A percentile compares a stretch with the other conserved stretches of the same genome.
These are phyloP conservation scores for Dioscorea alata DNA, from an alignment of 106 monocot genomes.

Conservation along the genomic window DNA sequence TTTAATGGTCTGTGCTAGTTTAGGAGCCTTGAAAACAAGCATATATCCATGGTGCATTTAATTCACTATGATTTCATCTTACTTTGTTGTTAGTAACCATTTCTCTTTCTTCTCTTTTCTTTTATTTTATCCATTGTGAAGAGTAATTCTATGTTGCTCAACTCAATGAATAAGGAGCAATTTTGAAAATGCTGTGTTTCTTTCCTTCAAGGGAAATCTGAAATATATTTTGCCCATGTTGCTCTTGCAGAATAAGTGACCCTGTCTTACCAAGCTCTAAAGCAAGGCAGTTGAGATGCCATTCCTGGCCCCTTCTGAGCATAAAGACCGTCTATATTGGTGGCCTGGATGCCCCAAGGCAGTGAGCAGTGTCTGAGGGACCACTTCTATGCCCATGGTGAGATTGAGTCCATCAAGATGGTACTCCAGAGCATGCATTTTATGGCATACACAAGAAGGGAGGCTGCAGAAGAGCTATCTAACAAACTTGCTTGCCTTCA, in stretches of 20 bases:
- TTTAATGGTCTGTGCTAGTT: too few species aligned
- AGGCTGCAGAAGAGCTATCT: not conserved
- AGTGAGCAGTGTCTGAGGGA: not conserved
- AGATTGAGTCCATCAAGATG: not conserved
- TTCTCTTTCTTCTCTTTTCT: too few species aligned
- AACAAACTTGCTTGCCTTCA: not conserved
- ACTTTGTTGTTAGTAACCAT: too few species aligned
- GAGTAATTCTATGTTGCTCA: too few species aligned
- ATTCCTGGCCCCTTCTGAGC: not conserved
- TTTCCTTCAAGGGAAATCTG: too few species aligned
- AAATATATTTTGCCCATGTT: too few species aligned
- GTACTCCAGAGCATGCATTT: not conserved
- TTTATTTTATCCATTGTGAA: too few species aligned
- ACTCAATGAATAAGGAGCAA: too few species aligned
- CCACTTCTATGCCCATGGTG: not conserved
- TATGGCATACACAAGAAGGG: not conserved
- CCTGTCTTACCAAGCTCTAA: slow-evolving; percentile 89
- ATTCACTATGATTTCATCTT: too few species aligned
- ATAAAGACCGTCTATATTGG: not conserved
- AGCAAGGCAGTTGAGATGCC: slow-evolving; percentile 27
- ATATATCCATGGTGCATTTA: too few species aligned
- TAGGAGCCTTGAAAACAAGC: too few species aligned
- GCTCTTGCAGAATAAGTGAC: slow-evolving; percentile 71
- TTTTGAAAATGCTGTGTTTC: too few species aligned
- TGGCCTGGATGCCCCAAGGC: not conserved